Evolutionary conservation across 306 rosid genomes (phyloP).

Genomic region (Sicyos edulis): DNA sequence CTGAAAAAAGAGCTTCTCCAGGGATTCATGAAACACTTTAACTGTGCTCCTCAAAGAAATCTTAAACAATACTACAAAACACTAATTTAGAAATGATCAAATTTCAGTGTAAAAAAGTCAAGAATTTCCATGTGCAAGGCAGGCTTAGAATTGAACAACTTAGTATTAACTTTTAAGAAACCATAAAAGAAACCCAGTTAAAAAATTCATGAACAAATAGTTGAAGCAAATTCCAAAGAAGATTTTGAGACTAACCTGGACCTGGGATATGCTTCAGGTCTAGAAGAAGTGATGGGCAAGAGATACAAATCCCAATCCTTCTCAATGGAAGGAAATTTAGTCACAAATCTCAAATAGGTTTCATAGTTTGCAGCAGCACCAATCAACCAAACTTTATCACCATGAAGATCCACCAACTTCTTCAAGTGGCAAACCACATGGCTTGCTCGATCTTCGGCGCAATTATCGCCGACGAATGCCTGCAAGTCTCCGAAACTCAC

Average conservation of each 20-base stretch:
- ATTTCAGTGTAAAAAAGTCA: background rate
- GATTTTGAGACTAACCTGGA: slow-evolving; percentile 45
- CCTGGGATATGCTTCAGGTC: slow-evolving; percentile 56
- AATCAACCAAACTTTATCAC: slow-evolving; percentile 61
- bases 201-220: background rate
- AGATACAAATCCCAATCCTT: slow-evolving; percentile 87
- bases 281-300: slow-evolving; percentile 76
- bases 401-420: slow-evolving; percentile 37
- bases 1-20: too few relatives aligned
- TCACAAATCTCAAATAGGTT: slow-evolving; percentile 62
- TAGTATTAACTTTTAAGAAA: background rate
- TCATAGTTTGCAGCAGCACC: slow-evolving; percentile 71
- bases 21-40: background rate
- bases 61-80: background rate
- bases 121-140: background rate
- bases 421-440: slow-evolving; percentile 45
- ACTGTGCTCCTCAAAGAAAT: background rate
- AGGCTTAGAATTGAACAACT: background rate
- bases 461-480: slow-evolving; percentile 36
- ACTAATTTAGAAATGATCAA: background rate
- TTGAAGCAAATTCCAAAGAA: slow-evolving; percentile 1
- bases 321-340: slow-evolving; percentile 58
- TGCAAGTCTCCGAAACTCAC: slow-evolving; percentile 77
- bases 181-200: background rate
- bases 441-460: slow-evolving; percentile 27